Conservation (phyloP, 306 rosid genomes). For the Nissolia schottii region DNA sequence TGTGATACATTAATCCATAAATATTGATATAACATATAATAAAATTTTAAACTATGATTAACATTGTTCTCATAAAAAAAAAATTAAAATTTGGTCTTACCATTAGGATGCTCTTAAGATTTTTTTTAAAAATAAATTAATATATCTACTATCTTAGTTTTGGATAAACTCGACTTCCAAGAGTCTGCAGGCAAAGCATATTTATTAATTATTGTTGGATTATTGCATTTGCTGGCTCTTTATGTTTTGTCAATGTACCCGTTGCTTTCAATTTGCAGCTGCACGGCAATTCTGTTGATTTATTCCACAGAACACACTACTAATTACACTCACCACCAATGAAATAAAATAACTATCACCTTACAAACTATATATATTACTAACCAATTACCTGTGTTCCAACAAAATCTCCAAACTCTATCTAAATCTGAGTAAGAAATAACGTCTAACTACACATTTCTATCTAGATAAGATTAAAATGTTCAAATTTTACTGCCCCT, state of each 20-base stretch:
- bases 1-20: too few species aligned
- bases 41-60: too few species aligned
- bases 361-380: not conserved
- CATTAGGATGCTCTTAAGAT: too few species aligned
- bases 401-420: constrained; percentile 18
- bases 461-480: constrained; percentile 24
- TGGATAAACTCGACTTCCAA: not conserved
- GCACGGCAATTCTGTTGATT: not conserved
- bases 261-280: constrained; percentile 17
- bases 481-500: constrained; percentile 3
- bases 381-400: not conserved
- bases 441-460: not conserved
- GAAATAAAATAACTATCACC: not conserved
- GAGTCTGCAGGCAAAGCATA: not conserved
- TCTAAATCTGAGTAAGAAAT: not conserved
- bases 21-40: too few species aligned
- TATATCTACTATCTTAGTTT: not conserved
- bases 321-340: not conserved
- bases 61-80: too few species aligned
- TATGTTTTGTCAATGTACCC: not conserved
- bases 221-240: not conserved
- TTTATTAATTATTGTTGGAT: not conserved
- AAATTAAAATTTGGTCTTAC: too few species aligned
- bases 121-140: too few species aligned
- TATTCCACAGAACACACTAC: not conserved